Evolutionary conservation across 768 basidiomycete genomes (phyloP).

Genomic region (Russula brevipes): DNA sequence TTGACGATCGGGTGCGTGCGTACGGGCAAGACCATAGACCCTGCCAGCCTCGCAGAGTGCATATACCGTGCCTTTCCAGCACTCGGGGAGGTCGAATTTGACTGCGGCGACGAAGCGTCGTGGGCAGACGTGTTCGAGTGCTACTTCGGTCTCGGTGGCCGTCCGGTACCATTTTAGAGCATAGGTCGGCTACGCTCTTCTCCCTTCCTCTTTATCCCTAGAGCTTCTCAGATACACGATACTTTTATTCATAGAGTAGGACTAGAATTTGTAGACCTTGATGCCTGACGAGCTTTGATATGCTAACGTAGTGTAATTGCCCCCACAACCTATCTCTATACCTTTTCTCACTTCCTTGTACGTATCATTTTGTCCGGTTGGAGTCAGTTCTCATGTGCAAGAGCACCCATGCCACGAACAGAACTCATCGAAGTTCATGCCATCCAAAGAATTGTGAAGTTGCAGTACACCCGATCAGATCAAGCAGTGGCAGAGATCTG

Average conservation of each 20-base stretch:
- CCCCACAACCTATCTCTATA: not conserved
- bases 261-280: constrained; percentile 8
- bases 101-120: constrained; percentile 19
- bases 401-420: not conserved
- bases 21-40: constrained; percentile 18
- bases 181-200: not conserved
- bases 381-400: not conserved
- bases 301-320: not conserved
- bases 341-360: not conserved
- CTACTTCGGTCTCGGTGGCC: constrained; percentile 16
- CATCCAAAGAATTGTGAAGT: not conserved
- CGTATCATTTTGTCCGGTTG: not conserved
- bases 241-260: constrained; percentile 4
- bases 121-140: constrained; percentile 23
- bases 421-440: not conserved
- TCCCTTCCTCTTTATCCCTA: not conserved
- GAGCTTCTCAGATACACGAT: not conserved
- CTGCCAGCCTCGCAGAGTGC: constrained; percentile 20
- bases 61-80: constrained; percentile 22
- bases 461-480: not conserved
- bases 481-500: too few relatives aligned
- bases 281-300: not conserved
- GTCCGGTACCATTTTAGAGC: not conserved
- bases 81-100: constrained; percentile 21
- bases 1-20: constrained; percentile 27